Evolutionary conservation across 1,139 yeast genomes (phyloP), one percentile per base, ranked within the genome.

Genomic region (Geotrichum restrictum): DNA sequence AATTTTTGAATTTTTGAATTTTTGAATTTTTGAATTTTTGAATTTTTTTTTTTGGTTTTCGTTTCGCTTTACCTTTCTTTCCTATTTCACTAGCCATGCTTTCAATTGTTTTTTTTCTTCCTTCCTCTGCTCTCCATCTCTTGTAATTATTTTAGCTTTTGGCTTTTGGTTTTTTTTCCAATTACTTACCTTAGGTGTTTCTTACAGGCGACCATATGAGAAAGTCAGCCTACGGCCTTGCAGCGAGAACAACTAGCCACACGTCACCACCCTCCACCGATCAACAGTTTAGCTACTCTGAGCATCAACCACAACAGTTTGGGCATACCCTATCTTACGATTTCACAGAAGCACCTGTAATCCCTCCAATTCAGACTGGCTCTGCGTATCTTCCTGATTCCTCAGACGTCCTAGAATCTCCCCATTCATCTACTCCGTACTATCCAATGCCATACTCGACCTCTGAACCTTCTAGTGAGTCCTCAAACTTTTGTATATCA

Each of bases 201-300:
- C 29, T 24, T 24, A 8, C 13, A 43, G 47, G 47, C 31, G 47
- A 43, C 10, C 47, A 43, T 16, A 43, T 43, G 47, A 43, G 40
- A 27, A 48, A 40, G 13, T 40, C 47, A n/a, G 38, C 29, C 32
- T 29, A 48, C 24, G 44, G 51, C 14, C 22, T 36, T 5, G 27
- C 46, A 13, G 47, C 39, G 14, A 43, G 47, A 33, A 33, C 19
- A 22, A 8, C 45, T 27, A 48, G 33, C 16, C 42, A 41, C 16
- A 13, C 38, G 13, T 36, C 34, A 10, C 45, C 31, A 10, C 3
- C 38, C n/a, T 13, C 40, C 29, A 11, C 31, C 31, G 44, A 40
- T 24, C 31, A 32, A 22, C 32, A 21, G 18, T 24, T 18, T 22
- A 13, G 14, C n/a, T 11, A 29, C 27, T 16, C 6, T 19, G 22